Evolutionary conservation across 2,329 filamentous ascomycete genomes (phyloP), one percentile per base, ranked within the genome.

Genomic region (Juglanconis juglandina): DNA sequence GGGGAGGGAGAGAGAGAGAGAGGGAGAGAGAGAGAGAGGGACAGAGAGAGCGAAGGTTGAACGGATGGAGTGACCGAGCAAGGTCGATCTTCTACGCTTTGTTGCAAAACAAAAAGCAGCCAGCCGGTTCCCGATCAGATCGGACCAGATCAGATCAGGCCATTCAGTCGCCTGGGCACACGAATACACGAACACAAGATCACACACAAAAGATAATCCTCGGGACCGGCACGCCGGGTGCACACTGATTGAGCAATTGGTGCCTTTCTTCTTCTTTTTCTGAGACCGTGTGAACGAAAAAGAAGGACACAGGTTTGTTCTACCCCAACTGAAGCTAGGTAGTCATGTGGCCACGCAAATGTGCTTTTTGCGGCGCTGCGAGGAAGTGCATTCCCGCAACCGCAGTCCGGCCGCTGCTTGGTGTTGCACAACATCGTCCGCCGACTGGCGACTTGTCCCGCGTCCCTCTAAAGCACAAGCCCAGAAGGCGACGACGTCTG

Each of bases 71-170:
- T 46, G 42, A 17, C 42, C 10, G 42, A 46, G 42, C 35, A 39
- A 17, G 17, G 17, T 17, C 17, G 17, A 17, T 17, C 17, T 17
- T 39, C 35, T 39, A 39, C 7, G 14, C 7, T 9, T 13, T n/a
- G 9, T 17, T 17, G 17, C 17, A 17, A 17, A 17, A 13, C 10
- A n/a, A 44, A 44, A 44, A n/a, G 41, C 41, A 44, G 41, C 41
- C 41, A 44, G 41, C 41, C 41, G 41, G 41, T n/a, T 44, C 34
- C 52, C 52, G 52, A 54, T 46, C 52, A n/a, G 52, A 54, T 54
- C 41, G 52, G 32, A 10, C 32, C 17, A 35, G 39, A 24, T 47
- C 52, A 46, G 32, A 33, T 44, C 41, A 37, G 32, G 30, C 32
- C 41, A 46, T 46, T 33, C 41, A 30, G 13, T 41, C 2, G 8